These are phyloP conservation scores for Artemisia argyi DNA, from an alignment of 129 eudicot species.

Conservation along the genomic window DNA sequence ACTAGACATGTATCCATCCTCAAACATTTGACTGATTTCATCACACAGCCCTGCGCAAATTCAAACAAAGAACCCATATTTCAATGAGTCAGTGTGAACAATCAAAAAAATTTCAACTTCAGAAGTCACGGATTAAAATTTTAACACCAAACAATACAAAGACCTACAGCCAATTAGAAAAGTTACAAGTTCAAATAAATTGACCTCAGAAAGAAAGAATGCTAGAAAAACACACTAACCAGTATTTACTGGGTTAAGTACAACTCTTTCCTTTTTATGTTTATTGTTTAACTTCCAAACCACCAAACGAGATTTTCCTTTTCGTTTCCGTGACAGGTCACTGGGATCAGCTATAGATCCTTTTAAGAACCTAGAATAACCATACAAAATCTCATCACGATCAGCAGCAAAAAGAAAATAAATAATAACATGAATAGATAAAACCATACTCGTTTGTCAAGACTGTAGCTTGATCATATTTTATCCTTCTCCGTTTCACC, in stretches of 20 bases:
- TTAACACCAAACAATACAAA: no score
- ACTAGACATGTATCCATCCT: constrained; percentile 39
- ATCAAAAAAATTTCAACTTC: no score
- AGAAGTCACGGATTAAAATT: no score
- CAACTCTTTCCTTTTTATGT: constrained; percentile 40
- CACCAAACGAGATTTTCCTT: constrained; percentile 49
- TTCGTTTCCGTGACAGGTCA: constrained; percentile 39
- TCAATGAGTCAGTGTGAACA: no score
- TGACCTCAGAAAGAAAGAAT: not conserved
- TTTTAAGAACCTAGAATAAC: constrained; percentile 57
- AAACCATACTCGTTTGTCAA: constrained; percentile 56
- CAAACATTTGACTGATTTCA: constrained; percentile 39
- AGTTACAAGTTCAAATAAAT: not conserved
- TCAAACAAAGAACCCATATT: not conserved
- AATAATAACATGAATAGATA: not conserved
- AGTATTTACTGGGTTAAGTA: constrained; percentile 47
- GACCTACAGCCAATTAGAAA: not conserved
- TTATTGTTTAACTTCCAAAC: constrained; percentile 53
- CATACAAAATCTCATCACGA: constrained; percentile 16
- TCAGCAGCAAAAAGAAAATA: not conserved
- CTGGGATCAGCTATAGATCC: constrained; percentile 41
- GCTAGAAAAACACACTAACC: constrained; percentile 44
- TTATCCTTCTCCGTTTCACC: constrained; percentile 54
- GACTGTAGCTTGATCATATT: constrained; percentile 54
- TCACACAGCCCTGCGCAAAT: constrained; percentile 54